Evolutionary conservation across 768 basidiomycete species (phyloP).

Genomic region (Steccherinum ochraceum): DNA sequence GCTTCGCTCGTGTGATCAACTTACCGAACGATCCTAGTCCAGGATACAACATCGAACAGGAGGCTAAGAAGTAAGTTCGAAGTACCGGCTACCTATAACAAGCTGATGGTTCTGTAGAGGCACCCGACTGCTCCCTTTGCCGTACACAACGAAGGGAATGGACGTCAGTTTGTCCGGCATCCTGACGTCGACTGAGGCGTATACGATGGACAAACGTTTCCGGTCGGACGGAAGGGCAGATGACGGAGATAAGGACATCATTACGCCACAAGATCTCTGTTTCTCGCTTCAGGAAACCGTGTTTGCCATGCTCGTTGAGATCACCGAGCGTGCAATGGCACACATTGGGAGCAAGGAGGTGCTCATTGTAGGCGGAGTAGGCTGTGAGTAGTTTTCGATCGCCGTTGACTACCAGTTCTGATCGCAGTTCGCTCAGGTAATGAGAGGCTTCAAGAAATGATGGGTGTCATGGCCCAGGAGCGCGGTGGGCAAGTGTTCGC

Average conservation of each 20-base stretch:
- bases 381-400: slow-evolving; percentile 58
- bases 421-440: slow-evolving; percentile 67
- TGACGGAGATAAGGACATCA: slow-evolving; percentile 57
- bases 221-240: slow-evolving; percentile 39
- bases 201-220: slow-evolving; percentile 82
- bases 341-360: slow-evolving; percentile 96
- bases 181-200: slow-evolving; percentile 80
- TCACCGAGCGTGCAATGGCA: slow-evolving; percentile 98
- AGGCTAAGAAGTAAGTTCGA: slow-evolving; percentile 72
- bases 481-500: slow-evolving; percentile 87
- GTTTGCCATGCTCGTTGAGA: slow-evolving; percentile 98
- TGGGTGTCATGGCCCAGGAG: slow-evolving; percentile 94
- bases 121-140: slow-evolving; percentile 72
- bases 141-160: slow-evolving; percentile 98
- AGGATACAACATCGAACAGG: slow-evolving; percentile 95
- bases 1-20: slow-evolving; percentile 92
- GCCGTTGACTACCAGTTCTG: background rate
- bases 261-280: slow-evolving; percentile 94
- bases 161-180: slow-evolving; percentile 96
- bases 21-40: slow-evolving; percentile 94
- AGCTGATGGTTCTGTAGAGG: slow-evolving; percentile 45
- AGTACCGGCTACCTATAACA: background rate
- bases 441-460: slow-evolving; percentile 93
- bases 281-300: slow-evolving; percentile 96
- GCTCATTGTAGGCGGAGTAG: slow-evolving; percentile 97